Percentiles rank a stretch among this genome's conserved stretches.
Evolutionary conservation across 2,329 filamentous ascomycete species (phyloP).

Genomic region (Geoglossum cookeanum): DNA sequence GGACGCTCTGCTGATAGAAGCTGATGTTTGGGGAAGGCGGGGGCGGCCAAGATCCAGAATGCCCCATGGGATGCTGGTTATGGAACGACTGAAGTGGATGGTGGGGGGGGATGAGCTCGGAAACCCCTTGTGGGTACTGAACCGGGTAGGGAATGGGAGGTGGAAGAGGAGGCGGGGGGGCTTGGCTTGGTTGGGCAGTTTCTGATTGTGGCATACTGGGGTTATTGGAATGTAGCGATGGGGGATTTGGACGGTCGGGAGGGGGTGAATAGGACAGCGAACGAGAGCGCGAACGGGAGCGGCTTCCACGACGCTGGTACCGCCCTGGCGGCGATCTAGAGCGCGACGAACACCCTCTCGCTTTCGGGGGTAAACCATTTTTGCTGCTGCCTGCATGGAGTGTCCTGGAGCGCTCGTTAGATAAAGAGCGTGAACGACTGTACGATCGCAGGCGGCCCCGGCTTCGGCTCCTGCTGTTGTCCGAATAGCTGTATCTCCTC

Average conservation of each 20-base stretch:
- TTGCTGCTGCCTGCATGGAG: not conserved
- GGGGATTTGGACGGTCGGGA: not conserved
- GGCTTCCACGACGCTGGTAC: not conserved
- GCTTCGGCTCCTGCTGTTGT: constrained; percentile 3
- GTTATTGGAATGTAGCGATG: not conserved
- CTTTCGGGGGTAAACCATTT: not conserved
- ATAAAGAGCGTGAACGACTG: constrained; percentile 4
- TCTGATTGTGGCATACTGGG: not conserved
- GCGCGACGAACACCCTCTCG: not conserved
- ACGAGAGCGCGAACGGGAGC: constrained; percentile 1
- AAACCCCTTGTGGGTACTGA: not conserved
- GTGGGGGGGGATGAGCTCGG: not conserved
- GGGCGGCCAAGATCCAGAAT: not conserved
- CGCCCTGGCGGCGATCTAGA: not conserved
- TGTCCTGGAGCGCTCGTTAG: not conserved
- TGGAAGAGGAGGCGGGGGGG: not conserved
- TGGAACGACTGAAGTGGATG: not conserved
- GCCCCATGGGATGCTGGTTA: not conserved
- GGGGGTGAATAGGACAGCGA: constrained; percentile 2
- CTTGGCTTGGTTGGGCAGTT: not conserved
- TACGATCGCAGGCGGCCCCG: constrained; percentile 2
- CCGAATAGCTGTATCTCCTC: constrained; percentile 5
- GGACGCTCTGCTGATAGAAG: not conserved
- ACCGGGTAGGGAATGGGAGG: not conserved
- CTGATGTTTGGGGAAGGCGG: not conserved